Evolutionary conservation across 2,329 filamentous ascomycete genomes (phyloP).

Genomic region (Sclerotinia minor): DNA sequence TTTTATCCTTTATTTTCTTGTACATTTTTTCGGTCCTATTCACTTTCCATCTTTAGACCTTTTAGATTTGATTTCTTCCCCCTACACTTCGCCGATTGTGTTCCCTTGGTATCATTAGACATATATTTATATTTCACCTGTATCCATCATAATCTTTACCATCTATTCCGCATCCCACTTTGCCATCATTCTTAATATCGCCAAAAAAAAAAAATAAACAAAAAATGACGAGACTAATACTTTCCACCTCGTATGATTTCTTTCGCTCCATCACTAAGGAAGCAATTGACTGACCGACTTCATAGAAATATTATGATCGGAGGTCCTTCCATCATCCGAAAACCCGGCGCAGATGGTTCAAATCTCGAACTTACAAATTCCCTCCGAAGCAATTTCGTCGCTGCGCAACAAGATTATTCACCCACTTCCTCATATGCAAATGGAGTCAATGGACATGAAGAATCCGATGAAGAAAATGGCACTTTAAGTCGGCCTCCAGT

Average conservation of each 20-base stretch:
- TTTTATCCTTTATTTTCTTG: constrained; percentile 17
- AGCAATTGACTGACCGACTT: constrained; percentile 25
- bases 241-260: constrained; percentile 75
- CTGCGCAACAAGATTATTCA: constrained; percentile 65
- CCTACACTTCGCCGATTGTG: background rate
- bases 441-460: constrained; percentile 40
- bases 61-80: background rate
- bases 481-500: constrained; percentile 37
- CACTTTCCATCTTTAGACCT: background rate
- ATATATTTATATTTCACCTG: background rate
- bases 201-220: no score
- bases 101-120: background rate
- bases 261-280: constrained; percentile 21
- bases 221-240: constrained; percentile 72
- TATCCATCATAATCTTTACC: background rate
- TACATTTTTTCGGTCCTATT: constrained; percentile 7
- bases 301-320: constrained; percentile 61
- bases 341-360: constrained; percentile 74
- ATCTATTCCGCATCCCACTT: constrained; percentile 16
- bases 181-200: background rate
- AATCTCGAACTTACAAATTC: constrained; percentile 92
- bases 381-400: constrained; percentile 77
- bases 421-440: constrained; percentile 44
- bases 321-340: constrained; percentile 80
- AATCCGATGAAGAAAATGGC: constrained; percentile 36